Evolutionary conservation across 2,329 filamentous ascomycete species (phyloP).

Genomic region (Geosmithia morbida): DNA sequence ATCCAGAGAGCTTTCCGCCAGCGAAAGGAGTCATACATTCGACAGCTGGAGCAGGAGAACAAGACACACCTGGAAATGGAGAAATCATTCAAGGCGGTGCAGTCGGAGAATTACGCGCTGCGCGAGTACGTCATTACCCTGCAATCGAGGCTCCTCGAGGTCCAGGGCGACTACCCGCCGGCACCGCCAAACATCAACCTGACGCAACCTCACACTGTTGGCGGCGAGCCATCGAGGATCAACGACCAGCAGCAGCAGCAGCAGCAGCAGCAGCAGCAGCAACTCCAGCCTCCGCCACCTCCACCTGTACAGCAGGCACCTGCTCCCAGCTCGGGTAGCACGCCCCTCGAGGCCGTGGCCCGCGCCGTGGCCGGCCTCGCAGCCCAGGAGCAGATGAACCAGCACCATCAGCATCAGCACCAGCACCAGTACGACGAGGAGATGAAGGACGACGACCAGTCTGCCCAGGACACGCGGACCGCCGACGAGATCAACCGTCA

Average conservation of each 20-base stretch:
- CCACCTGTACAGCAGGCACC: conserved; percentile 3
- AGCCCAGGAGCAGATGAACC: conserved; percentile 23
- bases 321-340: conserved; percentile 8
- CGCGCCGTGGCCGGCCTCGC: conserved; percentile 30
- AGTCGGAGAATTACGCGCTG: conserved; percentile 78
- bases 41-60: conserved; percentile 90
- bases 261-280: conserved; percentile 3
- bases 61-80: conserved; percentile 66
- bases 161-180: conserved; percentile 70
- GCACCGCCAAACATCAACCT: conserved; percentile 71
- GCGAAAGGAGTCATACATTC: conserved; percentile 96
- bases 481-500: conserved; percentile 42
- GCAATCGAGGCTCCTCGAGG: conserved; percentile 73
- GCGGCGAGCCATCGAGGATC: conserved; percentile 1
- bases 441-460: conserved; percentile 1
- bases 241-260: conserved; percentile 1
- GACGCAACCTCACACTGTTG: not conserved
- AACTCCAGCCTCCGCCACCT: not conserved
- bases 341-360: conserved; percentile 33
- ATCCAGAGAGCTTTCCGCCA: conserved; percentile 84
- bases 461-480: conserved; percentile 23
- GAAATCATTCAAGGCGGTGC: conserved; percentile 63
- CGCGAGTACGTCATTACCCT: conserved; percentile 87
- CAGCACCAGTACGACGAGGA: not conserved
- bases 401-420: conserved; percentile 16